Evolutionary conservation across 768 basidiomycete genomes (phyloP).

Genomic region (Crepidotus variabilis): DNA sequence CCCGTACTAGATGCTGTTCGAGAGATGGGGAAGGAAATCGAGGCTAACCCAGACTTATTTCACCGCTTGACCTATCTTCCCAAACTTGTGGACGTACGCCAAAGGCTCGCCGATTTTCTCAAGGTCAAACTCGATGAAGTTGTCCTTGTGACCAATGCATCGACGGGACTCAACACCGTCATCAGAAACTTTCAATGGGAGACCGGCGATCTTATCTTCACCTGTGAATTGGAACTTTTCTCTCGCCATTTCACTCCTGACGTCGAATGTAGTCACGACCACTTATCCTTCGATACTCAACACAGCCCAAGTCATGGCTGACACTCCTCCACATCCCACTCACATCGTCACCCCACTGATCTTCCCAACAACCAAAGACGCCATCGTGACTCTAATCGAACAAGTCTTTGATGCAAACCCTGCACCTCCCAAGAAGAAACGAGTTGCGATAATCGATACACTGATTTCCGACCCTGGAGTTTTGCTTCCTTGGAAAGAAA

Average conservation of each 20-base stretch:
- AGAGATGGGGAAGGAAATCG: conserved; percentile 36
- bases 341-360: conserved; percentile 44
- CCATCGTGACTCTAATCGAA: conserved; percentile 49
- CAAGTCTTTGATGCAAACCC: conserved; percentile 29
- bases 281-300: conserved; percentile 51
- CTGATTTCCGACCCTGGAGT: conserved; percentile 66
- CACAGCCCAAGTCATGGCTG: conserved; percentile 50
- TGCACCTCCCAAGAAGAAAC: conserved; percentile 35
- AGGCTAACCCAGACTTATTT: conserved; percentile 57
- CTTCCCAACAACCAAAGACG: conserved; percentile 54
- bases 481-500: conserved; percentile 72
- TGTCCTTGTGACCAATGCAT: conserved; percentile 59
- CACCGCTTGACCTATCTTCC: conserved; percentile 32
- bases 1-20: conserved; percentile 47
- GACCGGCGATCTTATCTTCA: conserved; percentile 61
- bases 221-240: conserved; percentile 46
- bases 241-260: no score
- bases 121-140: conserved; percentile 49
- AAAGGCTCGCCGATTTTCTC: conserved; percentile 48
- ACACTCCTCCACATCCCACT: conserved; percentile 51
- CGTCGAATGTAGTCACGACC: conserved; percentile 27
- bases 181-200: conserved; percentile 67
- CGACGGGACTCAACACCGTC: conserved; percentile 63
- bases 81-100: conserved; percentile 35
- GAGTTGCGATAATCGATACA: conserved; percentile 67